Evolutionary conservation across 1,284 basidiomycete species (phyloP).

Genomic region (Ganoderma multipileum): DNA sequence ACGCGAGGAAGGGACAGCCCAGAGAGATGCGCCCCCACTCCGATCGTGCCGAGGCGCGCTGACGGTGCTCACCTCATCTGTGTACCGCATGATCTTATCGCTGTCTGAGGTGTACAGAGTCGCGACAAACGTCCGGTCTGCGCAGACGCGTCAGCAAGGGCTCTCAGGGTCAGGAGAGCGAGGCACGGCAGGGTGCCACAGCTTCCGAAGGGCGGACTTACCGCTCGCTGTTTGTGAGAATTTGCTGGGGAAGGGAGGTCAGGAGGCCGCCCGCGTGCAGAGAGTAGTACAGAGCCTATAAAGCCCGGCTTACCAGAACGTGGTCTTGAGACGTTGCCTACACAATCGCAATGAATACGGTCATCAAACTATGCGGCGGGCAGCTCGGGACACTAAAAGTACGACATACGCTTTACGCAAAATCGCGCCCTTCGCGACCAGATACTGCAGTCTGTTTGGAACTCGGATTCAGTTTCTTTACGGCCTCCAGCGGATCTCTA

Average conservation of each 20-base stretch:
- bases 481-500: slow-evolving; percentile 26
- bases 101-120: slow-evolving; percentile 78
- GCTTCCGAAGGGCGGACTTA: slow-evolving; percentile 37
- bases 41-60: slow-evolving; percentile 33
- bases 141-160: slow-evolving; percentile 2
- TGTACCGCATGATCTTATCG: slow-evolving; percentile 79
- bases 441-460: slow-evolving; percentile 70
- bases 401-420: slow-evolving; percentile 73
- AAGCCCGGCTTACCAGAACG: slow-evolving; percentile 67
- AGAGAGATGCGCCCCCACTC: slow-evolving; percentile 18
- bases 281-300: slow-evolving; percentile 22
- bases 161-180: not conserved
- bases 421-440: slow-evolving; percentile 84
- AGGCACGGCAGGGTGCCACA: slow-evolving; percentile 10
- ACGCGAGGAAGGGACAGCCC: not conserved
- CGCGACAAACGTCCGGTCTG: slow-evolving; percentile 77
- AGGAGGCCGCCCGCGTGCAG: slow-evolving; percentile 23
- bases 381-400: slow-evolving; percentile 10
- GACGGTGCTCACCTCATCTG: slow-evolving; percentile 63
- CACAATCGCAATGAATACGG: slow-evolving; percentile 19
- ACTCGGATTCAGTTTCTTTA: slow-evolving; percentile 18
- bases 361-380: slow-evolving; percentile 33
- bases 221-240: slow-evolving; percentile 73
- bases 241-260: slow-evolving; percentile 58
- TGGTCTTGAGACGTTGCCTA: slow-evolving; percentile 79